Percentiles rank a stretch among this genome's conserved stretches.
Conservation (phyloP, 2,329 filamentous ascomycete species). For the Hypoxylon rubiginosum region DNA sequence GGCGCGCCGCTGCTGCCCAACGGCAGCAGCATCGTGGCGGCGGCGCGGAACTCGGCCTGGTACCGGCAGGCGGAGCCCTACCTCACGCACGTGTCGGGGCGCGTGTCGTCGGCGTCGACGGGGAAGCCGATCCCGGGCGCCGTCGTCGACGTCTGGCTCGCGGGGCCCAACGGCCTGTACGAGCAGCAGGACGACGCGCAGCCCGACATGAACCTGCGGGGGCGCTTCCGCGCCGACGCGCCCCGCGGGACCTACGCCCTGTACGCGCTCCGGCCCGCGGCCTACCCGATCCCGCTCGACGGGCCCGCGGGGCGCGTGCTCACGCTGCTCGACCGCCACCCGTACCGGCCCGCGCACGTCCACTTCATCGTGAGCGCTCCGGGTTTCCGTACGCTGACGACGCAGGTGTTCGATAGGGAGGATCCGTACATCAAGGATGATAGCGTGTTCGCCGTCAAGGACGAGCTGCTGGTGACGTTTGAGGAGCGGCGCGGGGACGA, state of each 20-base stretch:
- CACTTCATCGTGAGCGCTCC: constrained; percentile 65
- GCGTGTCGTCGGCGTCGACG: constrained; percentile 68
- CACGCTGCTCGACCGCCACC: constrained; percentile 66
- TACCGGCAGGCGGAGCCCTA: constrained; percentile 49
- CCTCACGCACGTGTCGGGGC: constrained; percentile 69
- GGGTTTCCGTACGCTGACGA: constrained; percentile 68
- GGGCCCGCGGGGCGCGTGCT: constrained; percentile 68
- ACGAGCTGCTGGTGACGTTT: constrained; percentile 62
- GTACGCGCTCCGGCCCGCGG: constrained; percentile 72
- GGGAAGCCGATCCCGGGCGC: constrained; percentile 75
- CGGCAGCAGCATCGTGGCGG: constrained; percentile 74
- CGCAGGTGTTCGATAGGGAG: constrained; percentile 79
- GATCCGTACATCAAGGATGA: constrained; percentile 71
- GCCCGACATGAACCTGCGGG: constrained; percentile 79
- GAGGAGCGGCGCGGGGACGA: constrained; percentile 52
- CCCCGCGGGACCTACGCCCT: constrained; percentile 74
- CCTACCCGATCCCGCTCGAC: constrained; percentile 64
- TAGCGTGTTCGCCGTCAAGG: constrained; percentile 68
- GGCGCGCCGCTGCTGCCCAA: constrained; percentile 78
- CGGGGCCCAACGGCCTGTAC: constrained; percentile 77
- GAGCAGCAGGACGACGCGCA: constrained; percentile 81
- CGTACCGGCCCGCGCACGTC: constrained; percentile 71
- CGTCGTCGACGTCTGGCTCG: constrained; percentile 83
- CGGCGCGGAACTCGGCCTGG: constrained; percentile 58
- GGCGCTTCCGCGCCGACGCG: constrained; percentile 76